Conservation (phyloP, 108 stramenopile genomes). For the Nitzschia sp. region DNA sequence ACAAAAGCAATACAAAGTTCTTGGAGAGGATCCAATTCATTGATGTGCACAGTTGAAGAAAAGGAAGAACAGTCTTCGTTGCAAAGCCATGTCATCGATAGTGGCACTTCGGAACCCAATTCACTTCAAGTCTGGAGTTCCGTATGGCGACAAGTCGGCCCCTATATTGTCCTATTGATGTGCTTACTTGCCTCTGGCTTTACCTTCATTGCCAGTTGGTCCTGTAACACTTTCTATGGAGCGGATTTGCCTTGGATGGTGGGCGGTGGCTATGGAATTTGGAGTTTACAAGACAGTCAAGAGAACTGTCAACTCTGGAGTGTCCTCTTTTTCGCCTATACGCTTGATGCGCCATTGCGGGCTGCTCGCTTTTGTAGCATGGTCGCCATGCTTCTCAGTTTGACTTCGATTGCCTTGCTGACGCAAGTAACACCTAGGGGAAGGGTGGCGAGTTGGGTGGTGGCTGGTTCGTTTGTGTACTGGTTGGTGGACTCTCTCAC, state of each 20-base stretch:
- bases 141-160: not conserved
- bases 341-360: conserved; percentile 16
- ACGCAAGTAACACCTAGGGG: conserved; percentile 20
- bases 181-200: conserved; percentile 13
- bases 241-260: conserved; percentile 8
- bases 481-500: conserved; percentile 9
- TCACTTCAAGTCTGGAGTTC: not conserved
- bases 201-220: conserved; percentile 13
- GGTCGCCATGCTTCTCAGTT: conserved; percentile 31
- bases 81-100: too few relatives aligned
- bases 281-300: conserved; percentile 11
- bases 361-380: conserved; percentile 25
- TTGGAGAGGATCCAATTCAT: too few relatives aligned
- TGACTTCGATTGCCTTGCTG: conserved; percentile 27
- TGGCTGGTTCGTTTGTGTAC: conserved; percentile 5
- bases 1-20: too few relatives aligned
- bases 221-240: conserved; percentile 18
- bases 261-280: conserved; percentile 18
- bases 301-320: conserved; percentile 35
- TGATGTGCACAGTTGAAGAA: too few relatives aligned
- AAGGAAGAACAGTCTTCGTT: too few relatives aligned
- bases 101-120: not conserved
- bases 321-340: conserved; percentile 28
- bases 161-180: not conserved
- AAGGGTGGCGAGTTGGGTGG: conserved; percentile 18